phyloP scores from a whole-genome alignment of 176 grass and related monocot genomes.

The Musa schizocarpa region DNA sequence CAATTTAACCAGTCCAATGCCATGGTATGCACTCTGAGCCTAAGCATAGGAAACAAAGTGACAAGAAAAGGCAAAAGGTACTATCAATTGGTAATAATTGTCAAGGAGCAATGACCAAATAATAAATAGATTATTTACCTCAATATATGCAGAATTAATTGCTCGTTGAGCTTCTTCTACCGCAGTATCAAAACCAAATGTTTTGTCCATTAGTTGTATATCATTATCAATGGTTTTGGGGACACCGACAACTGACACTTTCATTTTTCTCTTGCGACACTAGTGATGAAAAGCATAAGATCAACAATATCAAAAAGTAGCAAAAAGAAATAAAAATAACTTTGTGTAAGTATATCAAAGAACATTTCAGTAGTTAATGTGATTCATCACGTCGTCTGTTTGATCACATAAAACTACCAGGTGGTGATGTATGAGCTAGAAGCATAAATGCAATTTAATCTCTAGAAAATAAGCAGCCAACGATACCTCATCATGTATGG shows the following conservation, averaged over 20 bases:
- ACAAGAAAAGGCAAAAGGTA: conserved; percentile 15
- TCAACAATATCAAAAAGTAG: background rate
- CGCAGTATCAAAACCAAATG: conserved; percentile 96
- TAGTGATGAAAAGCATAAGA: conserved; percentile 21
- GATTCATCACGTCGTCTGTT: background rate
- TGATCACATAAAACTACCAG: background rate
- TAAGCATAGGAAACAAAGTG: conserved; percentile 25
- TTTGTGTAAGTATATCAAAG: background rate
- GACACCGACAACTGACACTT: conserved; percentile 79
- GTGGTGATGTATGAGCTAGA: background rate
- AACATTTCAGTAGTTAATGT: background rate
- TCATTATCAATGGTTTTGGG: conserved; percentile 99
- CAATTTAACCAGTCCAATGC: conserved; percentile 88
- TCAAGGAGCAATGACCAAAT: background rate
- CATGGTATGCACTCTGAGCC: conserved; percentile 92
- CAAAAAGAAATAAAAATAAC: conserved; percentile 8
- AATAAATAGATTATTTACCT: conserved; percentile 31
- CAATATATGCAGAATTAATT: conserved; percentile 95
- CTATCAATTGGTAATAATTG: background rate
- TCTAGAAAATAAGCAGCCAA: background rate
- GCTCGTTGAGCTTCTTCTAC: conserved; percentile 94
- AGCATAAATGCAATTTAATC: conserved; percentile 6
- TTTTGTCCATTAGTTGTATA: conserved; percentile 97
- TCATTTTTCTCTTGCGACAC: conserved; percentile 89
- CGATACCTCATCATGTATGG: conserved; percentile 84